Evolutionary conservation across 2,329 filamentous ascomycete species (phyloP).

Genomic region (Aureobasidium vineae): DNA sequence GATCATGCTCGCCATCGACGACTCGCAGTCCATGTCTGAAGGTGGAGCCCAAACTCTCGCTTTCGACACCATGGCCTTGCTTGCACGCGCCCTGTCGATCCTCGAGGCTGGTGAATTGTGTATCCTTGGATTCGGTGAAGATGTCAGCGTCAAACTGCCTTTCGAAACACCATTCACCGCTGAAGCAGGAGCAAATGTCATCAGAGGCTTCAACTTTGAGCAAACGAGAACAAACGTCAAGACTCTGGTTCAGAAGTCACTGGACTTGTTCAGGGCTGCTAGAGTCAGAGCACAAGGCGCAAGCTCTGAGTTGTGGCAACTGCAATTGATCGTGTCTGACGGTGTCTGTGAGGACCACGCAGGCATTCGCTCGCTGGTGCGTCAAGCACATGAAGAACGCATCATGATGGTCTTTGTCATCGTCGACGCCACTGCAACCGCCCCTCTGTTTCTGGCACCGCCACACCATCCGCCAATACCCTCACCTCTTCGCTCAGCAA

Average conservation of each 20-base stretch:
- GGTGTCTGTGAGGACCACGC: constrained; percentile 91
- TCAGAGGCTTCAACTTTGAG: constrained; percentile 79
- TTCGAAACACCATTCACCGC: constrained; percentile 79
- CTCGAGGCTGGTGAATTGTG: constrained; percentile 93
- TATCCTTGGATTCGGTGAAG: constrained; percentile 82
- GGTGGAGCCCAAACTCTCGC: constrained; percentile 73
- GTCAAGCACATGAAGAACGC: constrained; percentile 85
- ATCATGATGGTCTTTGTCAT: constrained; percentile 99
- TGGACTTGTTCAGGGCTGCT: constrained; percentile 78
- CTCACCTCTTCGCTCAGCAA: background rate
- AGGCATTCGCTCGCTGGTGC: constrained; percentile 73
- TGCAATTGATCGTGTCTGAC: constrained; percentile 90
- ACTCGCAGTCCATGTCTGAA: constrained; percentile 92
- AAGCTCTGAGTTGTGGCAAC: constrained; percentile 81
- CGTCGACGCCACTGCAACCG: constrained; percentile 61
- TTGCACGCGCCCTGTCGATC: constrained; percentile 83
- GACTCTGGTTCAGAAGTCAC: constrained; percentile 71
- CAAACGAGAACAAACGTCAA: constrained; percentile 85
- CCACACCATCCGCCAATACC: constrained; percentile 29
- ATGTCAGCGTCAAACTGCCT: constrained; percentile 80
- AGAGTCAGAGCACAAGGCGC: constrained; percentile 57
- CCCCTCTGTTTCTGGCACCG: constrained; percentile 11
- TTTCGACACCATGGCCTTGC: constrained; percentile 90
- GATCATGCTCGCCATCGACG: constrained; percentile 95
- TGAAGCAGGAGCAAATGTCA: constrained; percentile 77